Conservation (phyloP, 495 filamentous ascomycete genomes). For the Viridothelium virens region DNA sequence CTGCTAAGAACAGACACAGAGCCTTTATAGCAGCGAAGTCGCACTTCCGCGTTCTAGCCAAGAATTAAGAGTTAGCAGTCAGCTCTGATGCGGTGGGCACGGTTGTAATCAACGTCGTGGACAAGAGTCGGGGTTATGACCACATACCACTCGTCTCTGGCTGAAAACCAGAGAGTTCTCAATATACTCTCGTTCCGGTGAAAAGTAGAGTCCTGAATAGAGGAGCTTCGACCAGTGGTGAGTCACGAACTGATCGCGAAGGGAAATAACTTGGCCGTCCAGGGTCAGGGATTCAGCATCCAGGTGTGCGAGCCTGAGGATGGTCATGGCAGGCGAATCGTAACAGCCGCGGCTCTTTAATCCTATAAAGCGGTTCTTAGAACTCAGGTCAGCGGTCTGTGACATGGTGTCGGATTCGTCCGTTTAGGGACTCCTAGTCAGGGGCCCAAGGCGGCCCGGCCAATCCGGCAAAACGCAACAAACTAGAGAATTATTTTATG, state of each 20-base stretch:
- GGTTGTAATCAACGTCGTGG: neutral
- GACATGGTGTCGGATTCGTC: too few relatives aligned
- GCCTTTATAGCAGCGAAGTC: conserved; percentile 71
- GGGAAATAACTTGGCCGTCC: conserved; percentile 72
- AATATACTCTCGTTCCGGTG: conserved; percentile 69
- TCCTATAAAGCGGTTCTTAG: conserved; percentile 43
- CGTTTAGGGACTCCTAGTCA: too few relatives aligned
- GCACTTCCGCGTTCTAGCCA: conserved; percentile 44
- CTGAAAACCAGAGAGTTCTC: conserved; percentile 63
- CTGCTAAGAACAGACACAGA: conserved; percentile 65
- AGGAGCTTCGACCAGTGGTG: conserved; percentile 64
- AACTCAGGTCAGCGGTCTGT: neutral
- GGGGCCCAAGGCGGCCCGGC: too few relatives aligned
- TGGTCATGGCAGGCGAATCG: conserved; percentile 68
- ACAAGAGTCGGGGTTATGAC: neutral
- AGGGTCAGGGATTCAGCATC: conserved; percentile 80
- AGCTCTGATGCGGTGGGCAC: too few relatives aligned
- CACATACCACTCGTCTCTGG: conserved; percentile 50
- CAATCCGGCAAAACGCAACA: neutral
- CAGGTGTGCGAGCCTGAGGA: conserved; percentile 67
- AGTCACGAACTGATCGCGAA: conserved; percentile 72
- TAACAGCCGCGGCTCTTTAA: conserved; percentile 88
- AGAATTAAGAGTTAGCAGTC: too few relatives aligned
- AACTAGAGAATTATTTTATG: conserved; percentile 36
- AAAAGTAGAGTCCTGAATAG: conserved; percentile 81